Evolutionary conservation across 208 protist genomes (phyloP), one percentile per base, ranked within the genome.

Genomic region (Leishmania lainsoni): DNA sequence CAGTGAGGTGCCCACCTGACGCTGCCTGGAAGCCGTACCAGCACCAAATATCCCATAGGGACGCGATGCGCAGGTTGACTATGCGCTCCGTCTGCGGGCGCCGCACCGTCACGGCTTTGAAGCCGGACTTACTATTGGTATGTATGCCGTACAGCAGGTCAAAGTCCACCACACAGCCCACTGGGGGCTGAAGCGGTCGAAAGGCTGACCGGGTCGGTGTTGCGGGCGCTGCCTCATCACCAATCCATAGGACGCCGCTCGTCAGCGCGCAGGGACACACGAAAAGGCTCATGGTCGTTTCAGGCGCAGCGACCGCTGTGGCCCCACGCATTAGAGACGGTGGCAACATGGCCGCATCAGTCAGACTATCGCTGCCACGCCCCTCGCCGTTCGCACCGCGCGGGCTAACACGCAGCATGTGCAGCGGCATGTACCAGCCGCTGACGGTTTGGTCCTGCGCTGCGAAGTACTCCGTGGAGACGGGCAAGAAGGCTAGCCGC

Each of bases 41-140:
- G 32, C 51, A 26, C 80, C 80, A 80, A 16, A 79, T 26, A 32
- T 69, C 75, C 75, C 80, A 84, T 39, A 84, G 42, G 29, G 74
- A 80, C 16, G 75, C 74, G 54, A 80, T 80, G 80, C 80, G 80
- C 29, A 83, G 74, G 45, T 73, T 29, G 22, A 75, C 49, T 2
- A 79, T 29, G n/a, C 56, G 61, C 80, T 83, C 74, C 73, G 80
- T 83, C 17, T 39, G 49, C 17, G 80, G 80, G n/a, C 65, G 72
- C 1, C 9, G 9, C 48, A 75, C 52, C 32, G 26, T 54, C 2
- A 83, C 8, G 5, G 22, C 48, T 22, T 39, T 73, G 61, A 26
- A 20, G 22, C 29, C 17, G 5, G 39, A 42, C 26, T 29, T 10
- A 51, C 32, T 35, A 29, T 17, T n/a, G 17, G 8, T 74, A 6